Evolutionary conservation across 1,139 yeast genomes (phyloP).

Genomic region (Magnusiomyces tetraspermus): DNA sequence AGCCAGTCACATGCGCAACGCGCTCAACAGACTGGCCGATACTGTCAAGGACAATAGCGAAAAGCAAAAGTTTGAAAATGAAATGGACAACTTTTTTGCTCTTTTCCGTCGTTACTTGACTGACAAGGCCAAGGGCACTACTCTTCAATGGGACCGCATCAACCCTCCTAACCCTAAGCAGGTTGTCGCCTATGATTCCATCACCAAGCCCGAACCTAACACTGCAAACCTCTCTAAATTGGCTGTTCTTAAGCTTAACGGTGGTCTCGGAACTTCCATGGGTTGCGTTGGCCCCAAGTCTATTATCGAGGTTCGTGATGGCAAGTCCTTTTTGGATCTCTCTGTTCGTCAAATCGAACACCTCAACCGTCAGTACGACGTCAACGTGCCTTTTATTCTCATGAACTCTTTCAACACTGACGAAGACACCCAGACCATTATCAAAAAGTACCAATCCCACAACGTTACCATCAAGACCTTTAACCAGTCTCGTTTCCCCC

Average conservation of each 20-base stretch:
- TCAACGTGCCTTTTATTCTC: constrained; percentile 90
- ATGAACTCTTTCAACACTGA: constrained; percentile 99
- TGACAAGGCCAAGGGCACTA: constrained; percentile 78
- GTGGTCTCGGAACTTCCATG: constrained; percentile 98
- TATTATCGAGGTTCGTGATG: constrained; percentile 96
- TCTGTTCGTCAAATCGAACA: constrained; percentile 96
- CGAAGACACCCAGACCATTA: constrained; percentile 87
- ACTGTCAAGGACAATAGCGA: constrained; percentile 50
- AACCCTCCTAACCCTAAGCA: constrained; percentile 81
- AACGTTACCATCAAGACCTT: constrained; percentile 91
- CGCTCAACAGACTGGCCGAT: constrained; percentile 81
- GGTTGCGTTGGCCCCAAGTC: constrained; percentile 99
- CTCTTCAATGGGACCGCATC: constrained; percentile 92
- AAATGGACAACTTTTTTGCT: constrained; percentile 92
- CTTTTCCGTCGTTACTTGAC: constrained; percentile 85
- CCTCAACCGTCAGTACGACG: constrained; percentile 79
- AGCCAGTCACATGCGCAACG: constrained; percentile 96
- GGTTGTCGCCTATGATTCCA: constrained; percentile 63
- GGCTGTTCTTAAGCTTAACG: constrained; percentile 92
- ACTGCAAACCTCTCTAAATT: constrained; percentile 61
- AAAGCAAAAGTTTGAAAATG: constrained; percentile 65
- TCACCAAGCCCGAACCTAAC: constrained; percentile 30
- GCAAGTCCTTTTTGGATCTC: constrained; percentile 90
- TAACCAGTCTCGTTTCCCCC: constrained; percentile 94
- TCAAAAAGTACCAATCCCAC: constrained; percentile 94